These are phyloP conservation scores for Lyophyllum decastes DNA, from an alignment of 768 basidiomycete genomes.

Conservation along the genomic window DNA sequence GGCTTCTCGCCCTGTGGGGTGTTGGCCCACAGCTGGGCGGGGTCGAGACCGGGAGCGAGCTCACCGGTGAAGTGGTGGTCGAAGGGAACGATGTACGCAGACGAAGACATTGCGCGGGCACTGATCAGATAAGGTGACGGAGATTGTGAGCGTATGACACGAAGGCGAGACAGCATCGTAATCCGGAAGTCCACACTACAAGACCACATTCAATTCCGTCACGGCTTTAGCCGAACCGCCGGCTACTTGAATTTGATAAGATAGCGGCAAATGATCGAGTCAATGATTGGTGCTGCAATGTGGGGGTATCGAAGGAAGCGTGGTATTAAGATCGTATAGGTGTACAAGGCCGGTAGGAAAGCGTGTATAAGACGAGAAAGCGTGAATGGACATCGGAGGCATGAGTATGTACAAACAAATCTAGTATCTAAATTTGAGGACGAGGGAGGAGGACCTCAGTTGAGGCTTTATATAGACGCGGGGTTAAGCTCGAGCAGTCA, in stretches of 20 bases:
- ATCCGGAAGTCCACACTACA: slow-evolving; percentile 12
- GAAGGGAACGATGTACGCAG: slow-evolving; percentile 59
- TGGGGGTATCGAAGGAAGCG: not conserved
- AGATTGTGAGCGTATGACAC: slow-evolving; percentile 17
- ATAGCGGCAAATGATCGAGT: not conserved
- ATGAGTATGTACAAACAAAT: not conserved
- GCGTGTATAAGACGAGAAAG: not conserved
- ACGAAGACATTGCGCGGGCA: slow-evolving; percentile 48
- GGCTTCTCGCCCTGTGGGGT: slow-evolving; percentile 52
- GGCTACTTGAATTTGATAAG: not conserved
- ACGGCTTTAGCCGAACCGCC: not conserved
- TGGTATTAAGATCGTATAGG: not conserved
- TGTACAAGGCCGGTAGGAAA: not conserved
- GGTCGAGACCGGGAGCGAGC: slow-evolving; percentile 38
- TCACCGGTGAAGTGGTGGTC: slow-evolving; percentile 43
- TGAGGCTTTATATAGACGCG: not conserved
- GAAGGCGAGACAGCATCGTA: slow-evolving; percentile 17
- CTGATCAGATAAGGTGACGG: slow-evolving; percentile 20
- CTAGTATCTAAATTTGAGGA: slow-evolving; percentile 1
- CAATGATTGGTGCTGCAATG: not conserved
- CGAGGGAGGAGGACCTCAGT: not conserved
- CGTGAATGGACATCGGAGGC: not conserved
- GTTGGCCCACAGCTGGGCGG: slow-evolving; percentile 51
- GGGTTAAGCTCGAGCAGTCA: not conserved
- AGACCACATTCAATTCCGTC: slow-evolving; percentile 1